A percentile compares a stretch with the other conserved stretches of the same genome.
These are phyloP conservation scores for Harringtonia aguacate DNA, from an alignment of 2,329 filamentous ascomycete genomes.

Conservation along the genomic window DNA sequence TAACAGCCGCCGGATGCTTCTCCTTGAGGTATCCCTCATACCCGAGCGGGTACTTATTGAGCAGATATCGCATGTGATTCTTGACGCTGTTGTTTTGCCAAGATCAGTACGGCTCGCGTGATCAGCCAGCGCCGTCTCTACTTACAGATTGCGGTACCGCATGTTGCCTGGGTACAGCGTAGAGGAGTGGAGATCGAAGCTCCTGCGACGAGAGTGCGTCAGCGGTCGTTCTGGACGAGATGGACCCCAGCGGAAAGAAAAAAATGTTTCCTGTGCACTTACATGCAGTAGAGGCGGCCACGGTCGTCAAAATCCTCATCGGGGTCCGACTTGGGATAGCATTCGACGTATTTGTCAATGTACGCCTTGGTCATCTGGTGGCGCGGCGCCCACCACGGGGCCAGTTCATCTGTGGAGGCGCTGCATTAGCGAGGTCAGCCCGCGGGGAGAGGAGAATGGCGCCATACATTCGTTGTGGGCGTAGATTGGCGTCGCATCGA, in stretches of 20 bases:
- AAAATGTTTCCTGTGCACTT: neutral
- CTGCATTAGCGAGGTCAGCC: no score
- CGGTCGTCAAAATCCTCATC: conserved; percentile 19
- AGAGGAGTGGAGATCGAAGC: neutral
- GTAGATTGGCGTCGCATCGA: conserved; percentile 29
- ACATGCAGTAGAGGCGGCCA: conserved; percentile 17
- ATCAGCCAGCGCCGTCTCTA: no score
- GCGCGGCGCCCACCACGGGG: conserved; percentile 17
- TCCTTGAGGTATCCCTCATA: neutral
- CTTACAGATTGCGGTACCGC: neutral
- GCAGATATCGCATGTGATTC: neutral
- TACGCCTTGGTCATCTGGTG: conserved; percentile 15
- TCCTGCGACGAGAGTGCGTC: no score
- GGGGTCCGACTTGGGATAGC: conserved; percentile 15
- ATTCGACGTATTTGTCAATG: conserved; percentile 13
- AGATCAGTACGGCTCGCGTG: neutral
- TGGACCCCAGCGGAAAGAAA: neutral
- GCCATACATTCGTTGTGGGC: conserved; percentile 32
- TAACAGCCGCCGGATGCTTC: no score
- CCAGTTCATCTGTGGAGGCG: conserved; percentile 14
- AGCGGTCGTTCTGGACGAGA: no score
- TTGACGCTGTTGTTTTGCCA: neutral
- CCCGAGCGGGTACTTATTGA: neutral
- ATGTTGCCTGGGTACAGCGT: neutral
- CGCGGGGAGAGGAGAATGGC: neutral